These are phyloP conservation scores for Zymoseptoria pseudotritici DNA, from an alignment of 2,329 filamentous ascomycete species.

Conservation along the genomic window DNA sequence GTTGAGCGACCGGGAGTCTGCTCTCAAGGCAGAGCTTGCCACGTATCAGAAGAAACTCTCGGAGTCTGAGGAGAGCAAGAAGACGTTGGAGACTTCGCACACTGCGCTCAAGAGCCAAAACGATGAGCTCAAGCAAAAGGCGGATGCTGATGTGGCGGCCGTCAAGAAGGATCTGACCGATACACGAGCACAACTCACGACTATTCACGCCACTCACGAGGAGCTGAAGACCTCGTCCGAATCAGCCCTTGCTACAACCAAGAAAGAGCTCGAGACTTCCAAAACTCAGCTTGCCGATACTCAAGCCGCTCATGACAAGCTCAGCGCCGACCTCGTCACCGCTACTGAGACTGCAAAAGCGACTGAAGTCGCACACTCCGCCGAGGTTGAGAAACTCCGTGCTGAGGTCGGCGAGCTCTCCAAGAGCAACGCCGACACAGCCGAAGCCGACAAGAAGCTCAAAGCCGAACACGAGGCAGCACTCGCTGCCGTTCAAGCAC, in stretches of 20 bases:
- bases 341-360: not conserved
- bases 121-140: constrained; percentile 8
- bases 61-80: constrained; percentile 8
- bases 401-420: constrained; percentile 14
- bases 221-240: constrained; percentile 14
- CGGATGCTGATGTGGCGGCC: constrained; percentile 7
- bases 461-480: constrained; percentile 12
- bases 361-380: not conserved
- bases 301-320: constrained; percentile 3
- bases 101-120: constrained; percentile 7
- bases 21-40: constrained; percentile 9
- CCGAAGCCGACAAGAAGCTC: constrained; percentile 13
- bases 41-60: constrained; percentile 8
- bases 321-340: not conserved
- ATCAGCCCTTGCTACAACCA: constrained; percentile 8
- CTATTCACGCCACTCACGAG: constrained; percentile 14
- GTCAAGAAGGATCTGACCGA: constrained; percentile 12
- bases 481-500: constrained; percentile 11
- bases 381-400: constrained; percentile 10
- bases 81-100: constrained; percentile 7
- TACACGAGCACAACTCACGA: constrained; percentile 8
- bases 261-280: constrained; percentile 15
- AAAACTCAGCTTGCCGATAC: constrained; percentile 10
- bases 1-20: constrained; percentile 7
- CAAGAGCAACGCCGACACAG: constrained; percentile 7